phyloP scores from a whole-genome alignment of 176 grass and related monocot species.

The Musa beccarii region DNA sequence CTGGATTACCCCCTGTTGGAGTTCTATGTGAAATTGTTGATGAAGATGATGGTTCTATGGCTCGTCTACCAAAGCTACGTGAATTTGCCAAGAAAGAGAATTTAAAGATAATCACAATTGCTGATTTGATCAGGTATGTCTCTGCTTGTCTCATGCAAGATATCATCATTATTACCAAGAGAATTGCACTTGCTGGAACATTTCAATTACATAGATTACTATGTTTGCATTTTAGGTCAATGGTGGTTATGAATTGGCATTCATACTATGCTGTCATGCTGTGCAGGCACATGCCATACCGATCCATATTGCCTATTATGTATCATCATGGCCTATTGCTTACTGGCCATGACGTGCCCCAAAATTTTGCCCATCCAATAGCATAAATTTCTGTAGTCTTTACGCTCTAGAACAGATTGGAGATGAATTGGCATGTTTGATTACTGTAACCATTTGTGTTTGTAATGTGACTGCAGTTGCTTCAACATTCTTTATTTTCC shows the following conservation, averaged over 20 bases:
- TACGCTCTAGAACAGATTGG: no score
- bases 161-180: not conserved
- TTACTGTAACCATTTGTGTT: not conserved
- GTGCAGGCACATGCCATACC: no score
- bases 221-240: no score
- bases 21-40: conserved; percentile 91
- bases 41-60: conserved; percentile 80
- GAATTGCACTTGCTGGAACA: not conserved
- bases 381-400: no score
- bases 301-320: no score
- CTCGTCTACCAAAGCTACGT: conserved; percentile 66
- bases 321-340: no score
- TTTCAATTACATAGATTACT: no score
- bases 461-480: not conserved
- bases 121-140: conserved; percentile 33
- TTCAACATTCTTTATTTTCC: not conserved
- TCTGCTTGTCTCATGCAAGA: not conserved
- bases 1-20: conserved; percentile 65
- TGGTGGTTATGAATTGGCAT: no score
- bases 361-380: no score
- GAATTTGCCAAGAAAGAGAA: conserved; percentile 83
- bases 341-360: no score
- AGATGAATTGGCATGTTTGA: no score
- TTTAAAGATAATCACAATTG: conserved; percentile 87
- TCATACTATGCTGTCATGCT: no score